Conservation (phyloP, 352 stramenopile species). For the Aphanomyces invadans region DNA sequence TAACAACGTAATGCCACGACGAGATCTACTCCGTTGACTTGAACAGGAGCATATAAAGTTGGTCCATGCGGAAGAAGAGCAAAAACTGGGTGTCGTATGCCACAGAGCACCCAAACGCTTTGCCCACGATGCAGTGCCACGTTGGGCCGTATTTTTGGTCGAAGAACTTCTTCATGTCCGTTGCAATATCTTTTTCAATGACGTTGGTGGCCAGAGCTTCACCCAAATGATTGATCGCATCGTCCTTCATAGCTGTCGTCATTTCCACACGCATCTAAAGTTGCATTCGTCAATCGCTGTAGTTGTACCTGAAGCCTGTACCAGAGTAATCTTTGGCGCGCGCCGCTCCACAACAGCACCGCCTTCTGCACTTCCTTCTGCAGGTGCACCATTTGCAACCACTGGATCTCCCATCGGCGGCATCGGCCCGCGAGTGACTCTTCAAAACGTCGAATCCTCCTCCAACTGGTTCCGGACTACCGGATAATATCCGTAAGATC, state of each 20-base stretch:
- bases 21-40: slow-evolving; percentile 66
- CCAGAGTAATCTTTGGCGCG: slow-evolving; percentile 19
- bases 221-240: slow-evolving; percentile 42
- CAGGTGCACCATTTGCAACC: neutral
- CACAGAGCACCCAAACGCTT: slow-evolving; percentile 85
- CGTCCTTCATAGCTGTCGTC: slow-evolving; percentile 59
- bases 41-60: slow-evolving; percentile 78
- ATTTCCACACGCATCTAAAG: slow-evolving; percentile 49
- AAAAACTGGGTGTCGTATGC: slow-evolving; percentile 86
- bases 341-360: slow-evolving; percentile 4
- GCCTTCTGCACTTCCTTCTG: neutral
- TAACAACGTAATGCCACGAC: too few relatives aligned
- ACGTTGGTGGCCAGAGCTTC: slow-evolving; percentile 36
- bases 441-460: neutral
- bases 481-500: slow-evolving; percentile 18
- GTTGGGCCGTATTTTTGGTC: slow-evolving; percentile 93
- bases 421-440: neutral
- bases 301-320: neutral
- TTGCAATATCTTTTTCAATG: slow-evolving; percentile 94
- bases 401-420: slow-evolving; percentile 12
- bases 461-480: neutral
- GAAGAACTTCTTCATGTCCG: slow-evolving; percentile 99
- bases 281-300: neutral
- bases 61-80: slow-evolving; percentile 79
- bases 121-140: slow-evolving; percentile 92